Evolutionary conservation across 345 rosid genomes (phyloP), one percentile per base, ranked within the genome.

Genomic region (Camelina sativa): DNA sequence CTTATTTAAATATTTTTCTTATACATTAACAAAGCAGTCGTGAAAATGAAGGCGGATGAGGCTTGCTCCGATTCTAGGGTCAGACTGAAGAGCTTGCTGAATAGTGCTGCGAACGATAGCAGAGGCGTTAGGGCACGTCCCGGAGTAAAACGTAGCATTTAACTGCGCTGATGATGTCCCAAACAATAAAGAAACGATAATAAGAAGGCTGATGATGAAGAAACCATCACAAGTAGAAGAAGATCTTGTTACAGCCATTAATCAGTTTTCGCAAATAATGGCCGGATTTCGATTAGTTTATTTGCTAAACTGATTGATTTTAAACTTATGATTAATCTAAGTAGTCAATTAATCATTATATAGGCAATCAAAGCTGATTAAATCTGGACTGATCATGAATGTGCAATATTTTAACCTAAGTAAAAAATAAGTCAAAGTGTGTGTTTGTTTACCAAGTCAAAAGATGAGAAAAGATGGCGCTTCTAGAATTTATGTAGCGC

Each of bases 31-130:
- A 48, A 92, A 92, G 71, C 97, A 92, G 67, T 92, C 97, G 53
- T 92, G 96, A 77, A 92, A 89, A 72, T 89, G 96, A 72, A 92
- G 91, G 12, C 97, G 90, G 71, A 82, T 80, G 9, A 92, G 92
- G 75, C 91, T 92, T 53, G 94, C 97, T 7, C 80, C 87, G 20
- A 90, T 85, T 50, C 96, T 85, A 7, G 84, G 11, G 57, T 90
- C 97, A 6, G 86, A 80, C 19, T 81, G 84, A 46, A 82, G 59
- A 46, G 96, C 96, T 62, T 83, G 90, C 56, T 87, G 86, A 43
- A 90, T 54, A 20, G 72, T 82, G 40, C n/a, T 81, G 25, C 82
- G 79, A 0, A 90, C 92, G 28, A 88, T 83, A 79, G 66, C 51
- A 0, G 94, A 75, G n/a, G 75, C 87, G 44, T 89, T 86, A 1